Conservation (phyloP, 2,329 filamentous ascomycete species). For the Penicillium brevicompactum region DNA sequence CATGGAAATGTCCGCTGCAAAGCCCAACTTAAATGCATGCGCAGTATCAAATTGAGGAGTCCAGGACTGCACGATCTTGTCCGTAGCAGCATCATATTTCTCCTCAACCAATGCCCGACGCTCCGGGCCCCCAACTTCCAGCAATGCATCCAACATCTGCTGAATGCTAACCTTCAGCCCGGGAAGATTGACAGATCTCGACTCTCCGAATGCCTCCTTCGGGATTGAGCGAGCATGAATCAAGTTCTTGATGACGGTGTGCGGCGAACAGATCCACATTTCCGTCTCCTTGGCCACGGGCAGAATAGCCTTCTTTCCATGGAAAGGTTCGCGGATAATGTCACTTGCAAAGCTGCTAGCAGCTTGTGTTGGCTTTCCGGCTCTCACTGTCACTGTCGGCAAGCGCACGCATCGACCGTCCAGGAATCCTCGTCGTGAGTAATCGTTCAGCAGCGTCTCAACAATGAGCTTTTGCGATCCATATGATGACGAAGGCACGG, state of each 20-base stretch:
- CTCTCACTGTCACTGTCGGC: conserved; percentile 55
- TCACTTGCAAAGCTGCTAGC: conserved; percentile 56
- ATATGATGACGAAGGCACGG: conserved; percentile 53
- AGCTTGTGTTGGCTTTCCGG: conserved; percentile 54
- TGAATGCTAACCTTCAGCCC: conserved; percentile 60
- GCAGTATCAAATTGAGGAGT: conserved; percentile 58
- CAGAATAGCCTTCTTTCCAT: conserved; percentile 53
- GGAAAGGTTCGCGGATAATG: conserved; percentile 56
- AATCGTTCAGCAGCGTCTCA: conserved; percentile 55
- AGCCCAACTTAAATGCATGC: conserved; percentile 55
- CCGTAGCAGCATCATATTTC: conserved; percentile 56
- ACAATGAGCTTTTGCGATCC: conserved; percentile 56
- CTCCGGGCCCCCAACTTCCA: conserved; percentile 58
- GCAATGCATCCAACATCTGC: conserved; percentile 62
- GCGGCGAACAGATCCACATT: conserved; percentile 61
- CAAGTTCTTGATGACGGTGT: conserved; percentile 57
- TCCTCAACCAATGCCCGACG: conserved; percentile 57
- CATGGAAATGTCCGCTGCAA: conserved; percentile 45
- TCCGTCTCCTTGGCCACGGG: conserved; percentile 56
- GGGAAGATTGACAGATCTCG: conserved; percentile 57
- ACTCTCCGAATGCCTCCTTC: conserved; percentile 54
- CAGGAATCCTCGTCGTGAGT: conserved; percentile 53
- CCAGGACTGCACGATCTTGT: conserved; percentile 64
- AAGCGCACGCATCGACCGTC: conserved; percentile 51
- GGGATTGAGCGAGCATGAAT: conserved; percentile 54